A percentile compares a stretch with the other conserved stretches of the same genome.
These are phyloP conservation scores for Withania somnifera DNA, from an alignment of 305 asterid genomes.

Conservation along the genomic window DNA sequence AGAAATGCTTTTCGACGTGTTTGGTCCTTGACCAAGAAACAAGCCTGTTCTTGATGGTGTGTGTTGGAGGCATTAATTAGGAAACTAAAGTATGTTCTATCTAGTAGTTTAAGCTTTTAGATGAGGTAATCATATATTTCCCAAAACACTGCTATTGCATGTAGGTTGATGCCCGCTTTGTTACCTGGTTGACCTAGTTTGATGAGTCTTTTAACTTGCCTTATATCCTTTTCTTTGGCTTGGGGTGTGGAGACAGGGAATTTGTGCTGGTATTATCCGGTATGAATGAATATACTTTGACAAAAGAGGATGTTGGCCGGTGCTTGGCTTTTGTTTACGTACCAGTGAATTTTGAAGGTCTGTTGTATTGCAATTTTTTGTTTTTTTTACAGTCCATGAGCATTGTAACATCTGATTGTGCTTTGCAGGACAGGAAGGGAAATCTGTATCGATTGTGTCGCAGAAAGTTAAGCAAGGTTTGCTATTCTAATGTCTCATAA, in stretches of 20 bases:
- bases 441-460: conserved; percentile 56
- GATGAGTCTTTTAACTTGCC: background rate
- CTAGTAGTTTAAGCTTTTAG: background rate
- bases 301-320: conserved; percentile 74
- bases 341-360: conserved; percentile 94
- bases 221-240: conserved; percentile 6
- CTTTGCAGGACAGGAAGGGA: conserved; percentile 87
- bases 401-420: conserved; percentile 1
- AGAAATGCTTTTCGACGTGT: background rate
- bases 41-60: background rate
- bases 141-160: background rate
- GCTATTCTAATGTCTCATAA: background rate
- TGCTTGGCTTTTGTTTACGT: conserved; percentile 61
- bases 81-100: background rate
- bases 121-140: background rate
- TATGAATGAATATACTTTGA: conserved; percentile 60
- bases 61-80: background rate
- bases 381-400: background rate
- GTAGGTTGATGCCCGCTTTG: background rate
- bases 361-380: background rate
- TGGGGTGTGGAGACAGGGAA: conserved; percentile 39
- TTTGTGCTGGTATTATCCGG: conserved; percentile 56
- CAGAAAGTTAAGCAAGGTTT: conserved; percentile 70
- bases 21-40: background rate
- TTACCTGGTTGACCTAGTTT: conserved; percentile 1